These are phyloP conservation scores for Atkinsonella texensis DNA, from an alignment of 2,329 filamentous ascomycete genomes.

Conservation along the genomic window DNA sequence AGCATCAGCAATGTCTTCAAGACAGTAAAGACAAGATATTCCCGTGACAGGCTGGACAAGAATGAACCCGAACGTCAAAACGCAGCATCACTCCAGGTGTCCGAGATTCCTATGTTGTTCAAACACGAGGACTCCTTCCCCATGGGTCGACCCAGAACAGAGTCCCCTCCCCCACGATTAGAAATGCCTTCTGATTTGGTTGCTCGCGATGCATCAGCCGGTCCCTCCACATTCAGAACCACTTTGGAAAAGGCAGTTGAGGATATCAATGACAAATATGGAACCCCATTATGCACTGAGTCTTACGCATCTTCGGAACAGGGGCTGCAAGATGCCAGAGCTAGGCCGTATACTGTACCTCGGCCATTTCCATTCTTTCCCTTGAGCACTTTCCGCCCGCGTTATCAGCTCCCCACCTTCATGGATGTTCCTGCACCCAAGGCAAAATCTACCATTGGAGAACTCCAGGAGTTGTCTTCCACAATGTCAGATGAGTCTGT, in stretches of 20 bases:
- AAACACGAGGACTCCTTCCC: background rate
- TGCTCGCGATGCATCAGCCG: constrained; percentile 10
- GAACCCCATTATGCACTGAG: constrained; percentile 6
- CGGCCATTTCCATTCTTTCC: background rate
- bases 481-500: constrained; percentile 1
- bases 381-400: constrained; percentile 8
- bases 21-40: constrained; percentile 16
- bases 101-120: background rate
- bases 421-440: constrained; percentile 5
- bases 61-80: constrained; percentile 1
- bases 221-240: constrained; percentile 16
- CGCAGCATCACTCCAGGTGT: background rate
- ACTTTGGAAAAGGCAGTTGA: constrained; percentile 19
- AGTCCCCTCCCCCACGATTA: constrained; percentile 15
- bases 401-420: constrained; percentile 9
- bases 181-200: constrained; percentile 16
- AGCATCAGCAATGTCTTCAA: constrained; percentile 20
- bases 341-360: background rate
- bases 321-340: background rate
- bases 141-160: background rate
- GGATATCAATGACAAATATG: constrained; percentile 18
- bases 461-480: constrained; percentile 6
- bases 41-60: constrained; percentile 12
- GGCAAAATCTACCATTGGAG: constrained; percentile 6
- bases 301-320: background rate